phyloP scores from a whole-genome alignment of 345 rosid species.

The Pistacia atlantica region DNA sequence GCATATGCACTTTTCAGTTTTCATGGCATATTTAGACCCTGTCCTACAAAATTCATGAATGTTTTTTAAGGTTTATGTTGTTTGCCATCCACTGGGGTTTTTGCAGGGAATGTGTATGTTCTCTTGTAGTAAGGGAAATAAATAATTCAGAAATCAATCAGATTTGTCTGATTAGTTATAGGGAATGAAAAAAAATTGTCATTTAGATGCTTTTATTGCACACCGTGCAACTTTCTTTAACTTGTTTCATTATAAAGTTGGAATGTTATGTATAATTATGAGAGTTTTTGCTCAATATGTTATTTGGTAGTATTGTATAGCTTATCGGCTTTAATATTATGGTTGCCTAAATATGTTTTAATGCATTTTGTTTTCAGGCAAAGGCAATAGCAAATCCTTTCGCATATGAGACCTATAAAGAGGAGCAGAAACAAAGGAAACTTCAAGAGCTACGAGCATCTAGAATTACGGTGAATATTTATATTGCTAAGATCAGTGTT shows the following conservation, averaged over 20 bases:
- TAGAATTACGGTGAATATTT: conserved; percentile 76
- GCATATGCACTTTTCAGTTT: not conserved
- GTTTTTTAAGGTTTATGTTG: not conserved
- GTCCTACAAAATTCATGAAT: not conserved
- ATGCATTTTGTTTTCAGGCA: conserved; percentile 49
- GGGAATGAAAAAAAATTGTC: not conserved
- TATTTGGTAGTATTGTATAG: not conserved
- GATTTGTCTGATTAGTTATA: not conserved
- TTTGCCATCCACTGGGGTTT: not conserved
- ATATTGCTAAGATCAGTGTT: not conserved
- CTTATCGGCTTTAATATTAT: not conserved
- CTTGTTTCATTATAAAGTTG: no score
- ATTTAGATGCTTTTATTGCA: no score
- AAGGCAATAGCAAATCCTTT: conserved; percentile 69
- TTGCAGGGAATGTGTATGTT: not conserved
- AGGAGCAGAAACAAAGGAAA: conserved; percentile 65
- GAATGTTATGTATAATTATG: no score
- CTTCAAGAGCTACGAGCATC: conserved; percentile 49
- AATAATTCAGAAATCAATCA: not conserved
- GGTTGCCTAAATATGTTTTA: not conserved
- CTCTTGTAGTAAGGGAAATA: not conserved
- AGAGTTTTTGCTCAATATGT: no score
- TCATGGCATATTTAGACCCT: not conserved
- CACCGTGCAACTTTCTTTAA: no score
- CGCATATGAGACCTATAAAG: conserved; percentile 61